These are phyloP conservation scores for Mycena venus DNA, from an alignment of 768 basidiomycete species.

Conservation along the genomic window DNA sequence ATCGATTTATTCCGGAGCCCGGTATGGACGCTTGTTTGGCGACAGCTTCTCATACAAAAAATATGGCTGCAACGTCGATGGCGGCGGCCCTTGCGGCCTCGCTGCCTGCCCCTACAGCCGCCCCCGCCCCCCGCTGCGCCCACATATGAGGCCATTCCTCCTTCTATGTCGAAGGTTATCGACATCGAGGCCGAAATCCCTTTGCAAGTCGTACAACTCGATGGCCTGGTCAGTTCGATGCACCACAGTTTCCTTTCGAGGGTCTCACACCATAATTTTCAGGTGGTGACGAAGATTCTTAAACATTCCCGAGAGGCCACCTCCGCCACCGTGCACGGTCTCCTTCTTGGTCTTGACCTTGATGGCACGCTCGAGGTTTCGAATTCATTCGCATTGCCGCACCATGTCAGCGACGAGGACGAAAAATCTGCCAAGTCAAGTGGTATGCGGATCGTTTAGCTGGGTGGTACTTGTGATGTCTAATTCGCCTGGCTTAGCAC, in stretches of 20 bases:
- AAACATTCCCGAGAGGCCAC: constrained; percentile 90
- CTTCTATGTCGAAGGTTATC: constrained; percentile 92
- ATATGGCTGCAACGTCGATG: constrained; percentile 87
- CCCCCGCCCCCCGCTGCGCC: constrained; percentile 74
- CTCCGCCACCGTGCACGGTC: constrained; percentile 82
- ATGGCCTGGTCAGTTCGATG: constrained; percentile 78
- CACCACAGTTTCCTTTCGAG: not conserved
- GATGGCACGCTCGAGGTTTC: constrained; percentile 93
- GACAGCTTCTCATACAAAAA: constrained; percentile 28
- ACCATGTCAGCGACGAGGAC: constrained; percentile 80
- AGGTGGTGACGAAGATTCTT: constrained; percentile 95
- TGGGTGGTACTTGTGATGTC: not conserved
- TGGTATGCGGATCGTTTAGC: constrained; percentile 59
- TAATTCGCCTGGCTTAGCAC: constrained; percentile 56
- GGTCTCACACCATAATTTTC: constrained; percentile 27
- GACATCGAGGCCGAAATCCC: constrained; percentile 94
- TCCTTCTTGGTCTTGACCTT: constrained; percentile 91
- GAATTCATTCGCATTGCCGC: constrained; percentile 89
- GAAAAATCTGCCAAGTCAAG: constrained; percentile 84
- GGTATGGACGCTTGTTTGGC: constrained; percentile 10
- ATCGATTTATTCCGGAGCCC: no score
- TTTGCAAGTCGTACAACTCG: constrained; percentile 83
- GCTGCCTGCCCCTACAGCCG: constrained; percentile 74
- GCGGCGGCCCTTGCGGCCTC: constrained; percentile 93
- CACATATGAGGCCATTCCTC: constrained; percentile 88